Percentiles rank a stretch among this genome's conserved stretches.
Evolutionary conservation across 495 filamentous ascomycete species (phyloP).

Genomic region (Podospora australis): DNA sequence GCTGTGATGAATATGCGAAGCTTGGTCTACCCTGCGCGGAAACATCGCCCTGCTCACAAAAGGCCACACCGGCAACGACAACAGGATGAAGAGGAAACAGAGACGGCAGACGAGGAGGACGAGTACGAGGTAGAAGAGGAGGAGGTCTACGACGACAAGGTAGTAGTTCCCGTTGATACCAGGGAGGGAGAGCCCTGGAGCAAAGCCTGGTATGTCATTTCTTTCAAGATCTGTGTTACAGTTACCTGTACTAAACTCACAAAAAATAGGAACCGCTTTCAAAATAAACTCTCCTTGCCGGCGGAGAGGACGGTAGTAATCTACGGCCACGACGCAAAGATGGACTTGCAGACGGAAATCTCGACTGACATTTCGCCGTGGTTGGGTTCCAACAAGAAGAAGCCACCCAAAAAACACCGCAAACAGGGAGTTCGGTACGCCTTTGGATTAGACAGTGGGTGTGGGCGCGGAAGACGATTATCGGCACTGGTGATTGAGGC

Average conservation of each 20-base stretch:
- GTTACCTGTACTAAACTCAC: no score
- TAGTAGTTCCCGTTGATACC: conserved; percentile 51
- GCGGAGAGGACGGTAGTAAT: conserved; percentile 46
- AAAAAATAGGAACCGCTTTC: conserved; percentile 29
- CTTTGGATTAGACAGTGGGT: conserved; percentile 80
- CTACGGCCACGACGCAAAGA: conserved; percentile 81
- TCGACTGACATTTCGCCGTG: conserved; percentile 11
- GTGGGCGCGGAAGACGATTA: conserved; percentile 64
- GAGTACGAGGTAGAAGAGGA: background rate
- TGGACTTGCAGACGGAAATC: conserved; percentile 49
- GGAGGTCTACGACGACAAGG: background rate
- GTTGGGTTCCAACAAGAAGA: background rate
- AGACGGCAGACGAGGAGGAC: conserved; percentile 1
- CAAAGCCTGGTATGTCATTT: conserved; percentile 41
- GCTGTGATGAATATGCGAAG: conserved; percentile 89
- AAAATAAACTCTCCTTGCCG: conserved; percentile 16
- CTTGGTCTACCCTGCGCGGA: conserved; percentile 35
- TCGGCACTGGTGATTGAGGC: conserved; percentile 75
- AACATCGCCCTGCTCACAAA: background rate
- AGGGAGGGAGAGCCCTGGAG: conserved; percentile 60
- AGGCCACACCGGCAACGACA: conserved; percentile 2
- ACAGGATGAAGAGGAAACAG: background rate
- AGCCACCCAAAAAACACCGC: background rate
- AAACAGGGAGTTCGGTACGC: conserved; percentile 46
- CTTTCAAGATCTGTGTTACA: no score